Evolutionary conservation across 75 land plant genomes (phyloP).

Genomic region (Adiantum capillusveneris): DNA sequence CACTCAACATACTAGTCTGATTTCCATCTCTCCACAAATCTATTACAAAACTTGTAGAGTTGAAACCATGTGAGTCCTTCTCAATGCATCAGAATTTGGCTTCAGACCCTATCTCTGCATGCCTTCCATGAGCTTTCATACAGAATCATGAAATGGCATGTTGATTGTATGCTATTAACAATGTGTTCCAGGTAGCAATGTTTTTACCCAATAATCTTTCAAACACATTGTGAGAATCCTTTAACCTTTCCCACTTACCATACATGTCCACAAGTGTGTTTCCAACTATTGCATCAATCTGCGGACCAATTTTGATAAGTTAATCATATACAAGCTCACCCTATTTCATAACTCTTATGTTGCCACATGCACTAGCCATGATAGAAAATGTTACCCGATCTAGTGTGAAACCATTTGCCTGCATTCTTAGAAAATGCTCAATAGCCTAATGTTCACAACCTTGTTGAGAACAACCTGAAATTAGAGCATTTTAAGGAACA

Average conservation of each 20-base stretch:
- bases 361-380: slow-evolving; percentile 7
- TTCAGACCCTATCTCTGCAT: slow-evolving; percentile 10
- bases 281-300: slow-evolving; percentile 4
- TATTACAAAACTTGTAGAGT: too few species aligned
- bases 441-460: slow-evolving; percentile 10
- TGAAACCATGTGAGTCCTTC: too few species aligned
- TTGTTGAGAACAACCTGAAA: slow-evolving; percentile 8
- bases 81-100: slow-evolving; percentile 26
- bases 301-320: slow-evolving; percentile 6
- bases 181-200: slow-evolving; percentile 30
- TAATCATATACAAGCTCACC: slow-evolving; percentile 8
- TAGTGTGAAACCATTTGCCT: slow-evolving; percentile 2
- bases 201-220: slow-evolving; percentile 6
- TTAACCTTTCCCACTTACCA: slow-evolving; percentile 17
- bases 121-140: slow-evolving; percentile 1
- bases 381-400: slow-evolving; percentile 4
- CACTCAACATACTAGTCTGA: too few species aligned
- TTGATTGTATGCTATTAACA: slow-evolving; percentile 23
- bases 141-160: slow-evolving; percentile 2
- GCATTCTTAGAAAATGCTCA: slow-evolving; percentile 6
- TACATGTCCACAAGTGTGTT: slow-evolving; percentile 27
- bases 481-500: slow-evolving; percentile 17
- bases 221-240: slow-evolving; percentile 8
- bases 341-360: slow-evolving; percentile 4
- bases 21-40: too few species aligned